Evolutionary conservation across 75 land plant genomes (phyloP).

Genomic region (Gnetum montanum): DNA sequence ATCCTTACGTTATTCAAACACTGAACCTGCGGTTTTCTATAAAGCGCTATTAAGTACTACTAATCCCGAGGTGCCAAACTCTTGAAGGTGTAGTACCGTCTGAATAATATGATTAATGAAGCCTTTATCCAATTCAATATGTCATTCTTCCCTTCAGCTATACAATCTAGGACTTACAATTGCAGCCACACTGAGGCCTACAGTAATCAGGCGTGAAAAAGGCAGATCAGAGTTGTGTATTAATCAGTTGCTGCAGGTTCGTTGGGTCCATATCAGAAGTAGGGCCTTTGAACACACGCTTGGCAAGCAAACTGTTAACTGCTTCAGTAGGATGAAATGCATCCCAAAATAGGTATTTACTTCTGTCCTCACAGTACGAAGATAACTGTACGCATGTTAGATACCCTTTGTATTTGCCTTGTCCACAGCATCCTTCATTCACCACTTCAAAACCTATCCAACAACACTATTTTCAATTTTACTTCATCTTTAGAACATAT

Average conservation of each 20-base stretch:
- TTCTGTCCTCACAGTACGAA: constrained; percentile 18
- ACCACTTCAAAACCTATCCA: constrained; percentile 11
- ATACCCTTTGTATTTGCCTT: constrained; percentile 48
- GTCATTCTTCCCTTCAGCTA: no score
- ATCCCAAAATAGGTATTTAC: constrained; percentile 39
- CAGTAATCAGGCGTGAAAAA: background rate
- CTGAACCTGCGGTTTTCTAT: no score
- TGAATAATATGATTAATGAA: no score
- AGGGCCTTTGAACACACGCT: constrained; percentile 13
- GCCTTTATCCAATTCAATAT: no score
- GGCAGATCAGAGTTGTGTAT: background rate
- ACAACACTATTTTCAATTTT: no score
- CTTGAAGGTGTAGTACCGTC: no score
- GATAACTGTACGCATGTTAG: constrained; percentile 46
- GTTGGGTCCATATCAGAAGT: constrained; percentile 20
- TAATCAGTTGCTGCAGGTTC: constrained; percentile 23
- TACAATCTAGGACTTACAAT: no score
- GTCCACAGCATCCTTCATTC: constrained; percentile 6
- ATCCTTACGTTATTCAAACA: no score
- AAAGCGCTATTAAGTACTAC: no score
- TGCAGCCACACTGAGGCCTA: background rate
- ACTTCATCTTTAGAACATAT: no score
- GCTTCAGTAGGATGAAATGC: constrained; percentile 34
- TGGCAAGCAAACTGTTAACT: constrained; percentile 21
- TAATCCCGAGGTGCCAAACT: no score